phyloP scores from a whole-genome alignment of 225 moss, liverwort and hornwort genomes.

The Lunularia cruciata region DNA sequence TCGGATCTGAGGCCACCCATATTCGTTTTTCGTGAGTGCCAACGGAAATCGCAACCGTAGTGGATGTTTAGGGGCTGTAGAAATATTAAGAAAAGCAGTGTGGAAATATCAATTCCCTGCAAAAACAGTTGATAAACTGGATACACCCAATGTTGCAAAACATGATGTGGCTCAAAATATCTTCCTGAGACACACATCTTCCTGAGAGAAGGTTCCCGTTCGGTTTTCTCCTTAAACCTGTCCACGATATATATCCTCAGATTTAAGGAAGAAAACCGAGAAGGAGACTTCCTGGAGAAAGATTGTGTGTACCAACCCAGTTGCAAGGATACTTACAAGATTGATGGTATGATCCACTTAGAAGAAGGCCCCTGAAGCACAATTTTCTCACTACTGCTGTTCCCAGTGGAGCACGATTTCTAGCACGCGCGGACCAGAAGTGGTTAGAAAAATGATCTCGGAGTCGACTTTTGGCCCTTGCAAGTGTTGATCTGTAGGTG shows the following conservation, averaged over 20 bases:
- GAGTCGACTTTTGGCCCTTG: not conserved
- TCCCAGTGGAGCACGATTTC: not conserved
- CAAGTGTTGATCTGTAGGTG: too few species aligned
- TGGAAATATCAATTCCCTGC: too few species aligned
- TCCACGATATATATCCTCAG: not conserved
- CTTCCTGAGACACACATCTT: not conserved
- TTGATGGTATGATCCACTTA: too few species aligned
- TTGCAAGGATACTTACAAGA: too few species aligned
- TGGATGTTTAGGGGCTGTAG: too few species aligned
- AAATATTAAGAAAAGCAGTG: too few species aligned
- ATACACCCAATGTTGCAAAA: too few species aligned
- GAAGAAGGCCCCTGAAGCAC: not conserved
- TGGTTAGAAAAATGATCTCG: not conserved
- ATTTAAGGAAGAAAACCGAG: slow-evolving; percentile 4
- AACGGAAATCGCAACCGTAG: too few species aligned
- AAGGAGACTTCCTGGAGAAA: slow-evolving; percentile 1
- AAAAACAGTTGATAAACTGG: too few species aligned
- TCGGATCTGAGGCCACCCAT: too few species aligned
- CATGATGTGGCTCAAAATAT: too few species aligned
- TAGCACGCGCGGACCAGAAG: slow-evolving; percentile 1
- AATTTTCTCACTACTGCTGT: not conserved
- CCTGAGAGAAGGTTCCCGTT: not conserved
- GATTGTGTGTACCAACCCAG: not conserved
- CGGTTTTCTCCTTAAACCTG: slow-evolving; percentile 1
- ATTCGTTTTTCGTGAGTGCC: too few species aligned